Evolutionary conservation across 306 rosid species (phyloP), one percentile per base, ranked within the genome.

Genomic region (Glycine tomentella): DNA sequence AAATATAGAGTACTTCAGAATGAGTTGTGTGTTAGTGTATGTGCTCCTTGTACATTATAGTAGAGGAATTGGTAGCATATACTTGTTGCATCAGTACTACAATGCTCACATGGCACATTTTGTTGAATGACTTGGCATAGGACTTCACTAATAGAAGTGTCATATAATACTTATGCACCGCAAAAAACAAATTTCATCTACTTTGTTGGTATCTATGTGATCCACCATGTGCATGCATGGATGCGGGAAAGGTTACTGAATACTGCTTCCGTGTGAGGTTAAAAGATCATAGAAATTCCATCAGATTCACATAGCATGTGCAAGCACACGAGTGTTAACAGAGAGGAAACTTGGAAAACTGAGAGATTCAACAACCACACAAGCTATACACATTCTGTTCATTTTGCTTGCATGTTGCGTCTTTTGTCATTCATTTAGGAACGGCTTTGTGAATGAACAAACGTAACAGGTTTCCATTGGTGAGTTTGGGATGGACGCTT

Each of bases 401-500:
- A 25, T 59, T 59, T 59, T 62, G 68, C 45, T 34, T 62, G 68
- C 68, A 20, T 20, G 34, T 57, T 57, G 64, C 13, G 45, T 62
- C 68, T 12, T 11, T 62, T 12, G 9, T 9, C 68, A 62, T 33
- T 62, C 68, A 62, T 33, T 31, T 31, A 20, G 1, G 31, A 25
- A 25, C 31, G 31, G 31, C 31, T 20, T 33, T 38, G 48, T 34
- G 48, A 34, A 34, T 64, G 48, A 34, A 64, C 20, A 64, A 36
- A 64, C 69, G 69, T 64, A 34, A 11, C 9, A 62, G 68, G 16
- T 64, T 64, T 34, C 11, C 69, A 64, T 34, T 64, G 11, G 69
- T 36, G 69, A 12, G 69, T 64, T 6, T 64, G 7, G 69, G 69
- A 64, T 64, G 69, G 48, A 64, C 11, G 69, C 17, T 63, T 34